Evolutionary conservation across 352 stramenopile species (phyloP).

Genomic region (Phytophthora macrochlamydospora): DNA sequence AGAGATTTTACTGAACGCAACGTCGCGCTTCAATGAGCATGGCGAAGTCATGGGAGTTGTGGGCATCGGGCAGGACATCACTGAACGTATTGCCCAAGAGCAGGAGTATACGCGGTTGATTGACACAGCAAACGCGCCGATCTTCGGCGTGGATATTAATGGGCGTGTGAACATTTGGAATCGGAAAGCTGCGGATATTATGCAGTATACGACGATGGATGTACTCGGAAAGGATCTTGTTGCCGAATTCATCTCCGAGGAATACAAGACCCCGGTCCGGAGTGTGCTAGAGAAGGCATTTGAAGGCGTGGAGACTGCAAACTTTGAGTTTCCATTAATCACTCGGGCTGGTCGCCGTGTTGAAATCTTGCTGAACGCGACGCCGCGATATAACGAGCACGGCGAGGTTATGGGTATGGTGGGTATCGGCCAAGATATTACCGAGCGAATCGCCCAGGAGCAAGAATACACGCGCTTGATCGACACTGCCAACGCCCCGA

Average conservation of each 20-base stretch:
- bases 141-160: conserved; percentile 4
- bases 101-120: conserved; percentile 6
- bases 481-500: conserved; percentile 67
- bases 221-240: conserved; percentile 73
- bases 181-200: conserved; percentile 80
- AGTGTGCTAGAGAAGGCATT: conserved; percentile 46
- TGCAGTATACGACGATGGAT: conserved; percentile 73
- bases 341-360: conserved; percentile 61
- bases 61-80: conserved; percentile 5
- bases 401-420: conserved; percentile 87
- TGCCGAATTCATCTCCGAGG: conserved; percentile 73
- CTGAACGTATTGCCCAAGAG: conserved; percentile 4
- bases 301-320: conserved; percentile 62
- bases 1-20: conserved; percentile 48
- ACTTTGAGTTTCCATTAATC: conserved; percentile 88
- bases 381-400: conserved; percentile 64
- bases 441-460: conserved; percentile 72
- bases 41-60: conserved; percentile 25
- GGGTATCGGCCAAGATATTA: conserved; percentile 87
- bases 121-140: conserved; percentile 2
- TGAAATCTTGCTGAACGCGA: conserved; percentile 77
- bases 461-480: conserved; percentile 79
- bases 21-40: conserved; percentile 38
- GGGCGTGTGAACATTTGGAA: conserved; percentile 80
- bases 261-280: conserved; percentile 33